These are phyloP conservation scores for Diaporthe longicolla DNA, from an alignment of 2,329 filamentous ascomycete species.

Conservation along the genomic window DNA sequence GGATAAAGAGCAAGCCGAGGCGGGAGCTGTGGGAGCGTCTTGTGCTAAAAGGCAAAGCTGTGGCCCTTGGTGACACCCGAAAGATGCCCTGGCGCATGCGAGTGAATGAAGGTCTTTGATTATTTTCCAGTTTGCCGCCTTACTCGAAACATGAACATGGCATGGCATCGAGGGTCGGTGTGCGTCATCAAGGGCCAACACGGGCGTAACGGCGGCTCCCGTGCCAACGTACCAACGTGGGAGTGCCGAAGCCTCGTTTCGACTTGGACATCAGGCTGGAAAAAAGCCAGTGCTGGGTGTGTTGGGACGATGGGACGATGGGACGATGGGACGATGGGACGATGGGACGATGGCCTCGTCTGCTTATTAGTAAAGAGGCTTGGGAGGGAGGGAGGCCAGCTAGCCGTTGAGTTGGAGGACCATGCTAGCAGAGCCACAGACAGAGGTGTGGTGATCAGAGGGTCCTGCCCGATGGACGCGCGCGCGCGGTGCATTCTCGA, in stretches of 20 bases:
- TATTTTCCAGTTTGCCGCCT: neutral
- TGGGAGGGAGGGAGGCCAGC: neutral
- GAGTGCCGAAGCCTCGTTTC: constrained; percentile 31
- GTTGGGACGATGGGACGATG: neutral
- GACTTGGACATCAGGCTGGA: neutral
- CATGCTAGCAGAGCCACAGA: neutral
- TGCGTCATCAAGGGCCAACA: neutral
- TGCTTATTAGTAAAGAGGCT: neutral
- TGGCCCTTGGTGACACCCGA: neutral
- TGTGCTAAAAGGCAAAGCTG: constrained; percentile 2
- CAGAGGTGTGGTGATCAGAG: constrained; percentile 20
- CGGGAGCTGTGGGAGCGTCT: constrained; percentile 8
- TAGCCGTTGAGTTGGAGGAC: neutral
- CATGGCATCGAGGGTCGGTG: neutral
- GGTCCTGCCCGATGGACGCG: constrained; percentile 29
- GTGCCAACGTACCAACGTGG: constrained; percentile 12
- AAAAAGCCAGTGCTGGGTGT: constrained; percentile 11
- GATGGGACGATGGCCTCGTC: neutral
- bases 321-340: no score
- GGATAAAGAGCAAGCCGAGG: constrained; percentile 25
- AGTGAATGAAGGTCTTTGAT: neutral
- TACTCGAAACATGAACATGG: constrained; percentile 4
- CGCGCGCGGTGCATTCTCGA: constrained; percentile 32
- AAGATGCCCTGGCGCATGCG: neutral
- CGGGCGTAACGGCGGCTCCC: constrained; percentile 34